Conservation (phyloP, 202 grass and related monocot species). For the Saccharum hybrid region DNA sequence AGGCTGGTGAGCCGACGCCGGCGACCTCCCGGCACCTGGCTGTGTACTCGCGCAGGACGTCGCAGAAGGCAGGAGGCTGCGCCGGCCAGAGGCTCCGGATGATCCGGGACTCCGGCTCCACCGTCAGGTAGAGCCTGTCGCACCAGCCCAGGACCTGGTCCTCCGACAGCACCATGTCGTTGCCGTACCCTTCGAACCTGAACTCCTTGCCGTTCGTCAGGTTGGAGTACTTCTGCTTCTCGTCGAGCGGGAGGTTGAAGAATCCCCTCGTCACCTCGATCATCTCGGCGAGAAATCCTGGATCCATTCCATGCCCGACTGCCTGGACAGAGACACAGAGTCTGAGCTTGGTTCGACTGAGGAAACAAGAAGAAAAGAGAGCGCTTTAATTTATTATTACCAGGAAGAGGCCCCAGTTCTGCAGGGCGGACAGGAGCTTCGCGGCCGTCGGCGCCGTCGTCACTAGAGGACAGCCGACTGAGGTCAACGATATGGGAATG, state of each 20-base stretch:
- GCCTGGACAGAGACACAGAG: conserved; percentile 13
- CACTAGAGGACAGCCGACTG: background rate
- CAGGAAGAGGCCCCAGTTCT: too few relatives aligned
- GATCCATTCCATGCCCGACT: conserved; percentile 52
- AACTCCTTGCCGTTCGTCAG: conserved; percentile 46
- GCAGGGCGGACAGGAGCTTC: too few relatives aligned
- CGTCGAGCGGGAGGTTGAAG: conserved; percentile 50
- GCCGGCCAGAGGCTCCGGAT: too few relatives aligned
- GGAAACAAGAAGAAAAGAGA: too few relatives aligned
- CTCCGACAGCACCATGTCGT: conserved; percentile 40
- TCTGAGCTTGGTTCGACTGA: background rate
- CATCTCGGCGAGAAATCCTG: conserved; percentile 39
- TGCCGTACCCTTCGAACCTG: conserved; percentile 53
- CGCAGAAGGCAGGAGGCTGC: too few relatives aligned
- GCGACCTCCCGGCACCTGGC: conserved; percentile 11
- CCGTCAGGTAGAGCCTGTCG: conserved; percentile 53
- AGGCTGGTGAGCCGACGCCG: conserved; percentile 13
- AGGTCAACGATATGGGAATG: conserved; percentile 49
- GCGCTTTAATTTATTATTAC: too few relatives aligned
- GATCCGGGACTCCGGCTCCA: conserved; percentile 13
- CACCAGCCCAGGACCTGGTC: conserved; percentile 57
- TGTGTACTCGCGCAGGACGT: background rate
- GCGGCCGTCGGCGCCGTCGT: too few relatives aligned
- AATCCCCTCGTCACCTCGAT: conserved; percentile 27
- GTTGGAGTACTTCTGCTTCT: conserved; percentile 59